These are phyloP conservation scores for Corymbia calophylla DNA, from an alignment of 441 rosid species.

Conservation along the genomic window DNA sequence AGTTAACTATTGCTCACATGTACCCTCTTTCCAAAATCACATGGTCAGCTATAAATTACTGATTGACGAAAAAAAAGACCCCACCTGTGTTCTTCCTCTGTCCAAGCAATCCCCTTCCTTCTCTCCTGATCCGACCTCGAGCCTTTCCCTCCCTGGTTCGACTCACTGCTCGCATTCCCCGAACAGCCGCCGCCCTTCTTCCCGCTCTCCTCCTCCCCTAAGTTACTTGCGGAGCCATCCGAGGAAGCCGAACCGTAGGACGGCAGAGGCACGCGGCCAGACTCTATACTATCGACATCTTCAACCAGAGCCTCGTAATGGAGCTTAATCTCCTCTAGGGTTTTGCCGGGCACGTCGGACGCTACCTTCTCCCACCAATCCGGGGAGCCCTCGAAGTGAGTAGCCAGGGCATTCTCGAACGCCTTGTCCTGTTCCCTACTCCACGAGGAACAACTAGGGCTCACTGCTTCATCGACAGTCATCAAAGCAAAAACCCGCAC, in stretches of 20 bases:
- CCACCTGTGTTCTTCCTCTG: conserved; percentile 99
- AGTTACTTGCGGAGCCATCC: conserved; percentile 53
- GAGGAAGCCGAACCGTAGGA: conserved; percentile 20
- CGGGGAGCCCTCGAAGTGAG: neutral
- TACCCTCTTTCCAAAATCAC: neutral
- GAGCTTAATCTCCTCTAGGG: conserved; percentile 1
- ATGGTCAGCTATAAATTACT: neutral
- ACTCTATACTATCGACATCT: conserved; percentile 2
- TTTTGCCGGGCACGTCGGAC: conserved; percentile 1
- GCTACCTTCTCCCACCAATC: conserved; percentile 13
- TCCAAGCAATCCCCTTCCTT: conserved; percentile 97
- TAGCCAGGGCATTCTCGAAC: conserved; percentile 8
- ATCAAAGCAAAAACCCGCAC: neutral
- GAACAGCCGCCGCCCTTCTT: conserved; percentile 56
- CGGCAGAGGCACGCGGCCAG: conserved; percentile 4
- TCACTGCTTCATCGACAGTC: neutral
- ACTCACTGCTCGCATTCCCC: conserved; percentile 30
- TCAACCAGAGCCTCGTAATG: conserved; percentile 1
- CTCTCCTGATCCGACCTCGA: conserved; percentile 95
- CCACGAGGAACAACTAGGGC: neutral
- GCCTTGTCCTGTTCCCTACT: conserved; percentile 11
- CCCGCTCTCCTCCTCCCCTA: conserved; percentile 63
- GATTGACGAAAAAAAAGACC: neutral
- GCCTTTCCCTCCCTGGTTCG: conserved; percentile 68
- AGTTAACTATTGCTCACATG: neutral